Evolutionary conservation across 192 early-diverging fungal genomes (phyloP).

Genomic region (Podila epigama): DNA sequence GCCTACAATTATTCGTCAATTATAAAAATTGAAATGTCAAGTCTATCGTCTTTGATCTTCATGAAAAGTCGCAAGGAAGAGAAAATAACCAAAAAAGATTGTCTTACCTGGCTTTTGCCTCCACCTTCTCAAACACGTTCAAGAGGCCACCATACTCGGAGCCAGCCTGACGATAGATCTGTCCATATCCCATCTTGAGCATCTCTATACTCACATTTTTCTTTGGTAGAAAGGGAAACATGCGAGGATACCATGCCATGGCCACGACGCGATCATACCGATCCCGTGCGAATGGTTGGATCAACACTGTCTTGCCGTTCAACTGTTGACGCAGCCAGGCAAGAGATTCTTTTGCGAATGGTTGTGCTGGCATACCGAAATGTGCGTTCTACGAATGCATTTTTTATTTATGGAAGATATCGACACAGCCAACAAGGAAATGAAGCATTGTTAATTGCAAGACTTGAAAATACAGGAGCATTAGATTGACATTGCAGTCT

Average conservation of each 20-base stretch:
- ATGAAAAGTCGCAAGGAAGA: not conserved
- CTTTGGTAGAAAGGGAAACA: slow-evolving; percentile 48
- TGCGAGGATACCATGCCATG: slow-evolving; percentile 60
- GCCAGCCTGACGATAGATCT: slow-evolving; percentile 63
- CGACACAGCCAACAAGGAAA: not conserved
- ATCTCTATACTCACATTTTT: slow-evolving; percentile 69
- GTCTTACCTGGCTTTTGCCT: slow-evolving; percentile 62
- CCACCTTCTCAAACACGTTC: slow-evolving; percentile 51
- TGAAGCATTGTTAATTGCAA: not conserved
- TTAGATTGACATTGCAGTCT: no score
- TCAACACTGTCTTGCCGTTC: slow-evolving; percentile 50
- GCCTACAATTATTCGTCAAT: slow-evolving; percentile 20
- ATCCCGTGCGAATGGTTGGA: slow-evolving; percentile 61
- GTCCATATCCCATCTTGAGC: slow-evolving; percentile 63
- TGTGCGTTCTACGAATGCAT: slow-evolving; percentile 61
- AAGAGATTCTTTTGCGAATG: slow-evolving; percentile 62
- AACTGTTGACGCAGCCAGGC: slow-evolving; percentile 55
- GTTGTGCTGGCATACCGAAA: slow-evolving; percentile 72
- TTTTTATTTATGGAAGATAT: not conserved
- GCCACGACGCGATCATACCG: slow-evolving; percentile 68
- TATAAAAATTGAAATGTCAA: not conserved
- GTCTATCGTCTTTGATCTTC: not conserved
- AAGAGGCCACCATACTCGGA: slow-evolving; percentile 63
- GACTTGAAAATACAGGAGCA: not conserved
- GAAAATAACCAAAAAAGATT: not conserved